These are phyloP conservation scores for Hypericum androsaemum DNA, from an alignment of 345 rosid genomes.

Conservation along the genomic window DNA sequence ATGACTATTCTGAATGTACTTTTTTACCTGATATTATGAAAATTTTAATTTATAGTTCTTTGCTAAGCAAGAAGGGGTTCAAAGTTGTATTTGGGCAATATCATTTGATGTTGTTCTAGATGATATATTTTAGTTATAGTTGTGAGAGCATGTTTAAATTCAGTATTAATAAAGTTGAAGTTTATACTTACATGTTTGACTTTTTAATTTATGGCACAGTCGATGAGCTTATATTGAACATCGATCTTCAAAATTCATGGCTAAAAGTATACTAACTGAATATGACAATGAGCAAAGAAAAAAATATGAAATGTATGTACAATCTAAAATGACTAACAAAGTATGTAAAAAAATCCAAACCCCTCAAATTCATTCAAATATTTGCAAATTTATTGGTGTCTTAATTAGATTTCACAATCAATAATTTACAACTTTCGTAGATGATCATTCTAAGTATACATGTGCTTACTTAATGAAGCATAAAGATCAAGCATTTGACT, in stretches of 20 bases:
- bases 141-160: background rate
- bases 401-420: background rate
- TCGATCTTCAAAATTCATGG: background rate
- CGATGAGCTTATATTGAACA: background rate
- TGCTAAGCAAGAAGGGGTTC: too few relatives aligned
- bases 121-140: too few relatives aligned
- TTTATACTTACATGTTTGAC: constrained; percentile 2
- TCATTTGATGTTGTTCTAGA: too few relatives aligned
- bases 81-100: too few relatives aligned
- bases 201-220: constrained; percentile 6
- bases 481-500: constrained; percentile 2
- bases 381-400: constrained; percentile 10
- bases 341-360: background rate
- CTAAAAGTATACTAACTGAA: background rate
- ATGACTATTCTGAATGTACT: too few relatives aligned
- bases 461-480: too few relatives aligned
- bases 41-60: too few relatives aligned
- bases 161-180: background rate
- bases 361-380: background rate
- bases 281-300: background rate
- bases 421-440: constrained; percentile 4
- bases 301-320: background rate
- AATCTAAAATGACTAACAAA: constrained; percentile 11
- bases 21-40: too few relatives aligned
- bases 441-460: too few relatives aligned